Base-by-base conservation (phyloP, 306 rosid species). In the Neltuma alba region DNA sequence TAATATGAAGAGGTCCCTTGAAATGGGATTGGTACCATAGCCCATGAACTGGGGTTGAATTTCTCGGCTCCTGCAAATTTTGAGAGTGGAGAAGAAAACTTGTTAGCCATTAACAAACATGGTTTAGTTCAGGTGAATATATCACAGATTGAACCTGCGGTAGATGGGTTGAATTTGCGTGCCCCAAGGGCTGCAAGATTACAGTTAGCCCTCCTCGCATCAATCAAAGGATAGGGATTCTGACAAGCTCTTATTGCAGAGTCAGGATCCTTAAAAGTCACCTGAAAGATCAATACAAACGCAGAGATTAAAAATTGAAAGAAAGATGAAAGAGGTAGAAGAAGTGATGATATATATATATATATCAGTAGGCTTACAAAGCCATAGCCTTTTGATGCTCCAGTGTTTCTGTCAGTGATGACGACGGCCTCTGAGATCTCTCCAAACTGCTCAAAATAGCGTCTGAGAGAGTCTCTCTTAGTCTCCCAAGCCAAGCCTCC, bases 151-250 rank as follows among this genome's bases (percentile, higher is more conserved):
- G 27, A 21, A 54, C 61, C 61, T 54, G 83, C 16, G 38, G 87
- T 77, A 25, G 33, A 23, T 64, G 81, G 67, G 72, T 57, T 83
- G 76, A 78, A 38, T 77, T 79, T 88, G 31, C 81, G 92, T 47
- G 92, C 80, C 66, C 95, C 95, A 34, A 87, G 60, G 64, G 76
- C 81, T 9, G 89, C 88, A 65, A 88, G 68, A 80, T 90, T 81
- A 81, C 86, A 84, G 54, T 93, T 93, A 23, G 98, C 93, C 25
- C 88, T 88, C 67, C 98, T 88, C 50, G 94, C 97, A 85, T 90
- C 94, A 73, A 93, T 93, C 27, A 85, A 74, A 8, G 98, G 97
- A 60, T 80, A 79, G 0, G 93, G 94, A 83, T 91, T 81, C 18
- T 78, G 83, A 61, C 94, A 91, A 14, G 98, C 97, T 71, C 88